Evolutionary conservation across 1,284 basidiomycete species (phyloP).

Genomic region (Cryptococcus sp.): DNA sequence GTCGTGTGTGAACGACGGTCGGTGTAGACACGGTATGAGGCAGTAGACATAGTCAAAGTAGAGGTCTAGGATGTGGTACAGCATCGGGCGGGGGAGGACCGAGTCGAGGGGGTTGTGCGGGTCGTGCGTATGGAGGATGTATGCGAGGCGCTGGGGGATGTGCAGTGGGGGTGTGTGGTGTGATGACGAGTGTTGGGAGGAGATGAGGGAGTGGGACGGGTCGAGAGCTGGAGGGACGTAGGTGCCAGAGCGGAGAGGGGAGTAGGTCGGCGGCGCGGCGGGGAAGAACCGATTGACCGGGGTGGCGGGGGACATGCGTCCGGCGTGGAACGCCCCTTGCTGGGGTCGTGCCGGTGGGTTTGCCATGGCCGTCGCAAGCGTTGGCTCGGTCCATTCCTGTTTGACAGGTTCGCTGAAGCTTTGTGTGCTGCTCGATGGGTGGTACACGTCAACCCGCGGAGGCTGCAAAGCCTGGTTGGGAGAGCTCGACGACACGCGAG

Average conservation of each 20-base stretch:
- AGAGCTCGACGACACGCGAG: not conserved
- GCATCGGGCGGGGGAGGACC: slow-evolving; percentile 35
- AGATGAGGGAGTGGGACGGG: not conserved
- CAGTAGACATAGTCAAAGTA: slow-evolving; percentile 45
- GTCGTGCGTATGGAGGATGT: slow-evolving; percentile 5
- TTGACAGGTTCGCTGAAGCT: no score
- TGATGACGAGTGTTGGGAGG: not conserved
- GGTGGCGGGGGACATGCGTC: no score
- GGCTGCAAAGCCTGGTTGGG: not conserved
- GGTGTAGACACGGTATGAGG: slow-evolving; percentile 41
- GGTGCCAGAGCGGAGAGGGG: not conserved
- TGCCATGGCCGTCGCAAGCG: no score
- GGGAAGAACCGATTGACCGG: not conserved
- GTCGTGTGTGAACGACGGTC: slow-evolving; percentile 40
- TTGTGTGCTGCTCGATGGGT: no score
- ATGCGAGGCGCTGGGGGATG: not conserved
- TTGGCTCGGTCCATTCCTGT: no score
- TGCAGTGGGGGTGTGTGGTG: slow-evolving; percentile 1
- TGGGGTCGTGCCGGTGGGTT: no score
- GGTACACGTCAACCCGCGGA: no score
- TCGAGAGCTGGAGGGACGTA: not conserved
- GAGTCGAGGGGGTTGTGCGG: slow-evolving; percentile 40
- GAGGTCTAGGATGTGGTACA: slow-evolving; percentile 38
- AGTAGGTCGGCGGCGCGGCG: not conserved
- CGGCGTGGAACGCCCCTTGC: no score